Evolutionary conservation across 108 stramenopile genomes (phyloP).

Genomic region (Aurantiochytrium sp.): DNA sequence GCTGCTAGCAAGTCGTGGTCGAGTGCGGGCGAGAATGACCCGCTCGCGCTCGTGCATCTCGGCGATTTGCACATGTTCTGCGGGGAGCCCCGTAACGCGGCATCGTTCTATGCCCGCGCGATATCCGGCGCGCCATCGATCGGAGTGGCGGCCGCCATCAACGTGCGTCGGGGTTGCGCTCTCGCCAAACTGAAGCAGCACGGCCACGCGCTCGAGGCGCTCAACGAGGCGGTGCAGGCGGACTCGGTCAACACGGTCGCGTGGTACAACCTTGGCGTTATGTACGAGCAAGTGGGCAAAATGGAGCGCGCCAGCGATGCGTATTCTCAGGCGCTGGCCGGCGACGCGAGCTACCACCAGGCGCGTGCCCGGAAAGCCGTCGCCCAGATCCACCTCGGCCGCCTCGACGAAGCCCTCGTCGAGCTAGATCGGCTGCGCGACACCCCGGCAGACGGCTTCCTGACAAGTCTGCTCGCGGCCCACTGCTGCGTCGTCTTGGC

Average conservation of each 20-base stretch:
- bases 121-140: too few species aligned
- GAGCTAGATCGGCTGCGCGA: neutral
- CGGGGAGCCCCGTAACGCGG: neutral
- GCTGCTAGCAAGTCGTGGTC: neutral
- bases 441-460: neutral
- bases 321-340: neutral
- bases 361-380: neutral
- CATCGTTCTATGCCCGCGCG: neutral
- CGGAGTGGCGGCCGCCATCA: neutral
- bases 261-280: neutral
- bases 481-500: neutral
- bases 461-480: neutral
- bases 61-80: neutral
- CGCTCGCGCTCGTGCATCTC: neutral
- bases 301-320: neutral
- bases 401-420: neutral
- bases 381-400: neutral
- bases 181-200: neutral
- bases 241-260: neutral
- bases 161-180: neutral
- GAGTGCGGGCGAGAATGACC: neutral
- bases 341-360: neutral
- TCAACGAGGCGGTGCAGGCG: neutral
- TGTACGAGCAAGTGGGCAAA: neutral
- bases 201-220: neutral